Conservation (phyloP, 1,284 basidiomycete genomes). For the Cryptococcus hybrid region DNA sequence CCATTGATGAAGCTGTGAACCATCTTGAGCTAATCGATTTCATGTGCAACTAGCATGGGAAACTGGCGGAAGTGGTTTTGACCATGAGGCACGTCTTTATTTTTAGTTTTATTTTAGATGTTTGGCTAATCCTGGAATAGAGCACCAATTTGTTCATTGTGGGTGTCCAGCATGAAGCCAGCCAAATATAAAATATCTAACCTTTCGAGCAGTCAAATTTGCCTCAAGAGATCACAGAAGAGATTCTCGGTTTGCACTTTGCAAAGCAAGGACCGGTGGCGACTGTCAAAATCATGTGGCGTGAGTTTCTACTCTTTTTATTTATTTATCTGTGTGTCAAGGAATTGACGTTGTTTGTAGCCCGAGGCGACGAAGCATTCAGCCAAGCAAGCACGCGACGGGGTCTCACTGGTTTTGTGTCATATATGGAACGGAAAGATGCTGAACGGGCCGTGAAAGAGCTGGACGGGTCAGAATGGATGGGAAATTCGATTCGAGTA, state of each 20-base stretch:
- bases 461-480: slow-evolving; percentile 89
- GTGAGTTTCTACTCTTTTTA: slow-evolving; percentile 53
- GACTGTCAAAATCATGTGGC: slow-evolving; percentile 88
- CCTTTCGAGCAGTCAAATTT: slow-evolving; percentile 57
- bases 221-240: slow-evolving; percentile 76
- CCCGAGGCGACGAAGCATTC: slow-evolving; percentile 47
- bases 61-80: slow-evolving; percentile 13
- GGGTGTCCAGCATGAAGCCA: slow-evolving; percentile 4
- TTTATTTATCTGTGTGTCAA: not conserved
- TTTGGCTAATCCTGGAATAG: slow-evolving; percentile 46
- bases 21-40: slow-evolving; percentile 13
- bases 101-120: slow-evolving; percentile 60
- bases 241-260: slow-evolving; percentile 80
- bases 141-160: slow-evolving; percentile 94
- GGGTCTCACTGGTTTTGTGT: slow-evolving; percentile 89
- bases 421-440: slow-evolving; percentile 88
- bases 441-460: slow-evolving; percentile 84
- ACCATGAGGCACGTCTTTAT: slow-evolving; percentile 29
- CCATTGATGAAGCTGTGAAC: not conserved
- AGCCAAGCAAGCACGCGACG: slow-evolving; percentile 60
- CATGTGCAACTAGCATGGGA: slow-evolving; percentile 25
- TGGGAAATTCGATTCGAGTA: slow-evolving; percentile 74
- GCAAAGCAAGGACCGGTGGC: not conserved
- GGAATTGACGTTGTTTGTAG: slow-evolving; percentile 9
- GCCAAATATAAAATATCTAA: no score